These are phyloP conservation scores for Amylocarpus encephaloides DNA, from an alignment of 2,329 filamentous ascomycete genomes.

Conservation along the genomic window DNA sequence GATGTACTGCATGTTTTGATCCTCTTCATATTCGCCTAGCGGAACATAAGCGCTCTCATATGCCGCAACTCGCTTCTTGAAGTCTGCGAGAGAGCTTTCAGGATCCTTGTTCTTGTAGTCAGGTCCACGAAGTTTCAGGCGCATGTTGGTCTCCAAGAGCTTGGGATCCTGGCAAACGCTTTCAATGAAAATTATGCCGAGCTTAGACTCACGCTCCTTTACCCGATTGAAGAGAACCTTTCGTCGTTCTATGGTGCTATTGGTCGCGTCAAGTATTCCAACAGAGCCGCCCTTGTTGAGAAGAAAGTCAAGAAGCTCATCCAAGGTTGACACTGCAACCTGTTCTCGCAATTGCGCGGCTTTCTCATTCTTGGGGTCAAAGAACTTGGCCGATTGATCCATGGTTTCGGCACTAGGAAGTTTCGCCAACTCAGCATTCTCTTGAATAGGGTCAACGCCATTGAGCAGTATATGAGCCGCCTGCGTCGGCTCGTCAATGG, in stretches of 20 bases:
- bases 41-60: slow-evolving; percentile 94
- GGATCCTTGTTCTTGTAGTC: slow-evolving; percentile 96
- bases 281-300: slow-evolving; percentile 76
- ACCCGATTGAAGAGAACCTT: slow-evolving; percentile 80
- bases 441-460: slow-evolving; percentile 32
- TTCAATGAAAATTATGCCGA: slow-evolving; percentile 93
- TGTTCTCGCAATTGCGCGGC: slow-evolving; percentile 83
- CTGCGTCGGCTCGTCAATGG: slow-evolving; percentile 37
- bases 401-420: slow-evolving; percentile 44
- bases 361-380: slow-evolving; percentile 80
- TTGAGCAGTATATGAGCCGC: slow-evolving; percentile 54
- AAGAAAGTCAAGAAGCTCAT: slow-evolving; percentile 88
- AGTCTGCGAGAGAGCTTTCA: slow-evolving; percentile 74
- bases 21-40: slow-evolving; percentile 84
- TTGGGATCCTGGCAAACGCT: slow-evolving; percentile 82
- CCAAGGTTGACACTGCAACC: slow-evolving; percentile 83
- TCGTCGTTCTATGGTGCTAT: slow-evolving; percentile 83
- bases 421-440: slow-evolving; percentile 13
- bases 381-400: slow-evolving; percentile 90
- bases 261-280: slow-evolving; percentile 94
- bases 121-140: slow-evolving; percentile 87
- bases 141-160: slow-evolving; percentile 92
- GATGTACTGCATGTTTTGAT: slow-evolving; percentile 87
- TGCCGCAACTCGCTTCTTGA: slow-evolving; percentile 83
- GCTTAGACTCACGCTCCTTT: slow-evolving; percentile 71